A percentile compares a stretch with the other conserved stretches of the same genome.
These are phyloP conservation scores for Pythium phragmiticola DNA, from an alignment of 352 stramenopile species.

Conservation along the genomic window DNA sequence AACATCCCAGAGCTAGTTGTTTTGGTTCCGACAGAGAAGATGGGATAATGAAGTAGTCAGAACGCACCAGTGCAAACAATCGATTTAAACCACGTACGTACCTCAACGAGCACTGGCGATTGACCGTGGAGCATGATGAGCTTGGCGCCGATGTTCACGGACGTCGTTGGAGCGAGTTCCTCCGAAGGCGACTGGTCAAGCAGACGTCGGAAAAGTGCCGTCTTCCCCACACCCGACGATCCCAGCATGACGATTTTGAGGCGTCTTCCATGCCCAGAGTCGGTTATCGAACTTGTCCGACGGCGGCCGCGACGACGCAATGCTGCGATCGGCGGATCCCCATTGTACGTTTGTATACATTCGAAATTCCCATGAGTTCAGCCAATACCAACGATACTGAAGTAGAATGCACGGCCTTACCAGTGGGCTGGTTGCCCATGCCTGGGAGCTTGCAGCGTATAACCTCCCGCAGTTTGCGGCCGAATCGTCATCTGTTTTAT, in stretches of 20 bases:
- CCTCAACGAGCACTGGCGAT: constrained; percentile 42
- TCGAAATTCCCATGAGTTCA: background rate
- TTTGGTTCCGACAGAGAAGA: no score
- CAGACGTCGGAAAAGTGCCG: constrained; percentile 50
- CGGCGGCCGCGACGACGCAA: constrained; percentile 1
- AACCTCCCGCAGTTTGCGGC: no score
- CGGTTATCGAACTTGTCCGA: constrained; percentile 11
- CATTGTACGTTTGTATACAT: background rate
- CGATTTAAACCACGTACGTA: constrained; percentile 5
- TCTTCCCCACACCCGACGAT: constrained; percentile 44
- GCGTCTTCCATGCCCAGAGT: background rate
- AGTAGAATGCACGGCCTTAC: no score
- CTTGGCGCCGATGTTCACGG: constrained; percentile 52
- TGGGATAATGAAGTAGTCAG: no score
- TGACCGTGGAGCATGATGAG: constrained; percentile 43
- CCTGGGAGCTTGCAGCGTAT: no score
- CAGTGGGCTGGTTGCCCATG: no score
- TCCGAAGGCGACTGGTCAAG: constrained; percentile 27
- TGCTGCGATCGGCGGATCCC: background rate
- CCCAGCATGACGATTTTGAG: constrained; percentile 56
- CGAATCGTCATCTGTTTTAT: background rate
- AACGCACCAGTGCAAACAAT: no score
- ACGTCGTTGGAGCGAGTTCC: constrained; percentile 36
- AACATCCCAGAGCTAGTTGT: constrained; percentile 55
- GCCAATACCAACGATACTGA: no score